phyloP scores from a whole-genome alignment of 176 grass and related monocot species.

The Aegilops bicornis region DNA sequence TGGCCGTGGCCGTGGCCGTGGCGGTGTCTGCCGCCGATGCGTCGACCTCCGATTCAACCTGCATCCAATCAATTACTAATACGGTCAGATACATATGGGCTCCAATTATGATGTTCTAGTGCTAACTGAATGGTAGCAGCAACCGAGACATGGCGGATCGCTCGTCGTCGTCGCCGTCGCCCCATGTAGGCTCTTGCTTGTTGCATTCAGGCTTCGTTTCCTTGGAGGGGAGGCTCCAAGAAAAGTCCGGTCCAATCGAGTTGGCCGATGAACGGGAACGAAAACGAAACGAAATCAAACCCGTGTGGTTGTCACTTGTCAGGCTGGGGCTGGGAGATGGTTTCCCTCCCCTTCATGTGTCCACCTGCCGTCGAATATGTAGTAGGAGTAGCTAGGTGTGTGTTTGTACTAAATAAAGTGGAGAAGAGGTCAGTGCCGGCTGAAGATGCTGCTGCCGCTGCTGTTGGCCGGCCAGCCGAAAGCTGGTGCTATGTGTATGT shows the following conservation, averaged over 20 bases:
- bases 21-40: neutral
- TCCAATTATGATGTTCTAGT: too few species aligned
- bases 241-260: neutral
- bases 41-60: slow-evolving; percentile 39
- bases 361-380: too few species aligned
- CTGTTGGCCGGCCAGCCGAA: neutral
- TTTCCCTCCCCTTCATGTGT: too few species aligned
- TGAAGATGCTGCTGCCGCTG: neutral
- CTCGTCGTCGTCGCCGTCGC: neutral
- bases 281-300: neutral
- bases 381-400: neutral
- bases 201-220: neutral
- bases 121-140: too few species aligned
- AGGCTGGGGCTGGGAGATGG: neutral
- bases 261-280: neutral
- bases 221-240: neutral
- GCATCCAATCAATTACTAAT: neutral
- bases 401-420: neutral
- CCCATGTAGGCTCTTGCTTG: neutral
- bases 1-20: neutral
- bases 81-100: too few species aligned
- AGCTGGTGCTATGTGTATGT: neutral
- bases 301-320: neutral
- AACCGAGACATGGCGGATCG: neutral
- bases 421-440: neutral